Conservation (phyloP, 139 green algal species). For the Tetradesmus obliquus region DNA sequence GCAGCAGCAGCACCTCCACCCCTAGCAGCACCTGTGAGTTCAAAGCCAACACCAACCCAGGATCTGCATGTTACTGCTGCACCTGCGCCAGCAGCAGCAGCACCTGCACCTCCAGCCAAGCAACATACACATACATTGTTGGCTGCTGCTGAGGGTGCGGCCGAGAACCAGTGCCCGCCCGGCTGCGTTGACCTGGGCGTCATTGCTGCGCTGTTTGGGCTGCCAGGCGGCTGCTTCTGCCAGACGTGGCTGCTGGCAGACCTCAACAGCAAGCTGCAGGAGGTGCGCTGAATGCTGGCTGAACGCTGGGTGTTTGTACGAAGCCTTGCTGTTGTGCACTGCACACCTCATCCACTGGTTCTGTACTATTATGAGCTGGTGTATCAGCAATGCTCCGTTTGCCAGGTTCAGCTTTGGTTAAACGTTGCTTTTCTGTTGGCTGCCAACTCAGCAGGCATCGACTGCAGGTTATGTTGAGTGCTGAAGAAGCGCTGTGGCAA, state of each 20-base stretch:
- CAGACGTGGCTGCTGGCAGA: background rate
- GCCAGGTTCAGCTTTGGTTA: too few species aligned
- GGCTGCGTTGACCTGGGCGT: slow-evolving; percentile 13
- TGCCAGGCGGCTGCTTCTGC: slow-evolving; percentile 8
- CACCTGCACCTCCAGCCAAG: background rate
- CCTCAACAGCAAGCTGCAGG: background rate
- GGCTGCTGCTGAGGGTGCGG: background rate
- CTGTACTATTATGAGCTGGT: too few species aligned
- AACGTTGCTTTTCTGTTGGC: too few species aligned
- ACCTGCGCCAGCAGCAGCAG: background rate
- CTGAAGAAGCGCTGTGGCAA: too few species aligned
- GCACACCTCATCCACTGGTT: too few species aligned
- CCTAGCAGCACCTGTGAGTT: background rate
- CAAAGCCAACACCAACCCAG: too few species aligned
- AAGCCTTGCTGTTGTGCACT: too few species aligned
- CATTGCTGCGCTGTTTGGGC: background rate
- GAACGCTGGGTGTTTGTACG: background rate
- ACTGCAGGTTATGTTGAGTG: too few species aligned
- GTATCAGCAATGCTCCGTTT: too few species aligned
- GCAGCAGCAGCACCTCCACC: background rate
- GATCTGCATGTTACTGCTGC: too few species aligned
- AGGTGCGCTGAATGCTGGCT: background rate
- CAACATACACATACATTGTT: background rate
- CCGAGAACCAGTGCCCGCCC: background rate
- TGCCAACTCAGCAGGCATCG: too few species aligned